Conservation (phyloP, 2,329 filamentous ascomycete genomes). For the Ophiostoma tasmaniense region DNA sequence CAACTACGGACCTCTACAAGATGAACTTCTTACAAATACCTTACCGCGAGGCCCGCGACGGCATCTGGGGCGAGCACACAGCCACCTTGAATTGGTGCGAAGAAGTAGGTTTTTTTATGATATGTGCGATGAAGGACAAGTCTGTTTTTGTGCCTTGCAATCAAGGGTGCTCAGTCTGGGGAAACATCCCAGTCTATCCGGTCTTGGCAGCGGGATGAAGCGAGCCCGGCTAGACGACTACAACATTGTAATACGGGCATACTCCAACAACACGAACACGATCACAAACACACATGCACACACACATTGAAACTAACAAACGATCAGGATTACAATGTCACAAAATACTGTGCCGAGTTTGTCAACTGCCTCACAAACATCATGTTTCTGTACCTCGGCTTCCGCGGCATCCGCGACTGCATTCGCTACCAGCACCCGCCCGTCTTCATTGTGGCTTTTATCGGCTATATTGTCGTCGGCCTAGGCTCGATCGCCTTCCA, state of each 20-base stretch:
- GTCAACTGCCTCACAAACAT: conserved; percentile 67
- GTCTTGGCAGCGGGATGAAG: background rate
- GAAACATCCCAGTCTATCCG: background rate
- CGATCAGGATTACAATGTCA: conserved; percentile 30
- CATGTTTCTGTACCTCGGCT: conserved; percentile 69
- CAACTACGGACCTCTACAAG: background rate
- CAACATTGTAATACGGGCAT: background rate
- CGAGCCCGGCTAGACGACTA: background rate
- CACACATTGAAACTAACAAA: background rate
- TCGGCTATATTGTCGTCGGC: conserved; percentile 47
- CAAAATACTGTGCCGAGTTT: conserved; percentile 30
- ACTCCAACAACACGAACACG: background rate
- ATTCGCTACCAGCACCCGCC: conserved; percentile 61
- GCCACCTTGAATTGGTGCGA: conserved; percentile 35
- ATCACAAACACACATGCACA: background rate
- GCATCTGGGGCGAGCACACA: conserved; percentile 32
- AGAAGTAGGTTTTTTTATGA: conserved; percentile 25
- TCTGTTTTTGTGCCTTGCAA: background rate
- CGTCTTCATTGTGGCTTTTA: conserved; percentile 61
- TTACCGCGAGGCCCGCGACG: conserved; percentile 30
- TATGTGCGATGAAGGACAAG: background rate
- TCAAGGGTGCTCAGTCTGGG: background rate
- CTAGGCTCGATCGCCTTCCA: conserved; percentile 50
- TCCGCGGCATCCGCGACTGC: conserved; percentile 68
- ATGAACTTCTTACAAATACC: conserved; percentile 23